Base-by-base conservation (phyloP, 257 asterid species). In the Nicotiana obtusifolia region DNA sequence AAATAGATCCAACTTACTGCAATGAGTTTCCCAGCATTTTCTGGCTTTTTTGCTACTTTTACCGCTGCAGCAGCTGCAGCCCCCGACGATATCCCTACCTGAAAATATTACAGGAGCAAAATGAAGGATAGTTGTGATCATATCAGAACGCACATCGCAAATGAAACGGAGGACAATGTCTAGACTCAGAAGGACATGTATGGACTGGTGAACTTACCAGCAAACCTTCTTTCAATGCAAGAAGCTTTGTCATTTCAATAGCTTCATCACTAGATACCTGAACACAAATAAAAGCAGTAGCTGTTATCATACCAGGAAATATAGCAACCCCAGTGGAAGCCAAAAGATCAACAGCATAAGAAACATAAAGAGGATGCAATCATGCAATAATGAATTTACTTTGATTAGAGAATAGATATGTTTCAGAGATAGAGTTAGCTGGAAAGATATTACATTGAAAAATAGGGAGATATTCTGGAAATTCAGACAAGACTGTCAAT, bases 71-170 rank as follows among this genome's bases (percentile, higher is more conserved):
- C 92, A 5, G 92, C 89, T 2, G 92, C 91, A 9, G 92, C 94
- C 80, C 94, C 92, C 37, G 94, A 89, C 5, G 94, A 90, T 73
- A 90, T 90, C 57, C 92, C 94, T 14, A 83, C 89, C 94, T 89
- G 86, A 71, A 80, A 68, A 35, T 52, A 56, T 69, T 22, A n/a
- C 10, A 44, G 10, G 60, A 14, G 59, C 24, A 61, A 67, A 37
- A 19, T 35, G 44, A 8, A 7, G 24, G 10, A 62, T 2, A 8
- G 52, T 61, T 77, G 26, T 59, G 71, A 71, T 41, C 16, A 10
- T 13, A 62, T 47, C 30, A 11, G 41, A 35, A 44, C 4, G 19
- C 14, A 57, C 56, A 20, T 57, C 5, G 80, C 19, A 82, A 35
- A 82, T 66, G 33, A 30, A 26, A 30, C 41, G 16, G 20, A 17